Evolutionary conservation across 1,139 yeast genomes (phyloP), one percentile per base, ranked within the genome.

Genomic region (Debaryomyces singareniensis): DNA sequence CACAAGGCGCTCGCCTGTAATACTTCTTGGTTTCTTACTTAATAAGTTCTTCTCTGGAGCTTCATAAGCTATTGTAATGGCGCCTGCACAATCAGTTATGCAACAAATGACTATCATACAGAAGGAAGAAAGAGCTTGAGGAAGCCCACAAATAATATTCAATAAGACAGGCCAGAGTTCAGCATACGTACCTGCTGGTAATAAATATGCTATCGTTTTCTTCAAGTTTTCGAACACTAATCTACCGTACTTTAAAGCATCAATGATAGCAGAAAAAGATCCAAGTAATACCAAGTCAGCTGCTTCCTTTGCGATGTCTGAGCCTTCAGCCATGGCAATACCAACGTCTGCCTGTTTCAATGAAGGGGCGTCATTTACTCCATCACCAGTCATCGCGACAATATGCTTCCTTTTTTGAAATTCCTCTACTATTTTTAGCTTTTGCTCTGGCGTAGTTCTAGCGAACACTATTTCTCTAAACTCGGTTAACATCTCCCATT

Each of bases 261-360:
- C 63, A 22, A 71, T 57, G 34, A 72, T 68, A 2, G 76, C 61
- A 18, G 61, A 51, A 39, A 72, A 69, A 10, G 61, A 57, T 13
- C 49, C 53, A 45, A 68, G 47, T 27, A 71, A 50, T 18, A 72
- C 61, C 43, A 72, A 45, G 44, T 73, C 78, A 20, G 75, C 60
- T 0, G 78, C 78, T 37, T 71, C 78, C 41, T 70, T 64, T n/a
- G 78, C 78, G 39, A 73, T 65, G 40, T 73, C 78, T 13, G 75
- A 62, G 3, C 74, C 78, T 29, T 58, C 62, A 5, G 58, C 60
- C 55, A 71, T 57, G 2, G 76, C 69, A 35, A 72, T 67, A 25
- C 78, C 78, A 32, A 71, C 61, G 45, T 70, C 73, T 2, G 76
- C 72, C 37, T 64, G 68, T 39, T 61, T 66, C 37, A 69, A 54